phyloP scores from a whole-genome alignment of 495 filamentous ascomycete species.

The Lophium mytilinum region DNA sequence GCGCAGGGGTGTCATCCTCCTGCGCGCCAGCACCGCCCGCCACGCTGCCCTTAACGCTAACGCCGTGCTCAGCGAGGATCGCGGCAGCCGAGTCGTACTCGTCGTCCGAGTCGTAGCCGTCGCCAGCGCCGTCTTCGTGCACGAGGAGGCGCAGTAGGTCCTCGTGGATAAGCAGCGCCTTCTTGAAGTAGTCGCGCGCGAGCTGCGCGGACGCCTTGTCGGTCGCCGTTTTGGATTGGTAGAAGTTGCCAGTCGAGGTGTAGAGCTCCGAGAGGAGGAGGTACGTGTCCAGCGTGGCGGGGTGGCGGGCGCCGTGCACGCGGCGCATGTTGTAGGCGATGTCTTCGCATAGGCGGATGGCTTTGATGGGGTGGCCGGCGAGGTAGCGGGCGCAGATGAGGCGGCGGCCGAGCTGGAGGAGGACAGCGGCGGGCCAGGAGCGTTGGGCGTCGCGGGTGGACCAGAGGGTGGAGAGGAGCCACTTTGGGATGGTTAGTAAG shows the following conservation, averaged over 20 bases:
- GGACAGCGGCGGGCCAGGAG: constrained; percentile 15
- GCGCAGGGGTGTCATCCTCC: neutral
- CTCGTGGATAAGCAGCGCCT: constrained; percentile 11
- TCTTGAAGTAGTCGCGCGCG: constrained; percentile 16
- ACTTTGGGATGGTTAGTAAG: constrained; percentile 4
- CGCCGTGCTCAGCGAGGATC: constrained; percentile 10
- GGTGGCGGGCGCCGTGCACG: constrained; percentile 13
- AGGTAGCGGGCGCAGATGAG: constrained; percentile 18
- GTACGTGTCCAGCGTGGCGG: constrained; percentile 16
- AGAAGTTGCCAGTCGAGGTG: constrained; percentile 7
- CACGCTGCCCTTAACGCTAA: constrained; percentile 2
- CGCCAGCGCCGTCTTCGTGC: constrained; percentile 4
- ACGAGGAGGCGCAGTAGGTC: constrained; percentile 8
- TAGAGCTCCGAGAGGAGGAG: constrained; percentile 15
- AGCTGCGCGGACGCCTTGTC: constrained; percentile 5
- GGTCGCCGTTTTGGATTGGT: constrained; percentile 5
- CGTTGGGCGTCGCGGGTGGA: constrained; percentile 16
- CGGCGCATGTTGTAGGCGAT: constrained; percentile 22
- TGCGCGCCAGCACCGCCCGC: neutral
- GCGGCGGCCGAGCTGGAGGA: constrained; percentile 21
- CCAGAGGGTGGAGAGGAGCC: constrained; percentile 17
- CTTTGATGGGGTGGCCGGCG: constrained; percentile 17
- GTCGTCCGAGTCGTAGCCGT: constrained; percentile 10
- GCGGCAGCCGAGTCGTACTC: constrained; percentile 7
- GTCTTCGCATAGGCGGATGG: constrained; percentile 20